Conservation (phyloP, 1,284 basidiomycete species). For the Apiotrichum gamsii region DNA sequence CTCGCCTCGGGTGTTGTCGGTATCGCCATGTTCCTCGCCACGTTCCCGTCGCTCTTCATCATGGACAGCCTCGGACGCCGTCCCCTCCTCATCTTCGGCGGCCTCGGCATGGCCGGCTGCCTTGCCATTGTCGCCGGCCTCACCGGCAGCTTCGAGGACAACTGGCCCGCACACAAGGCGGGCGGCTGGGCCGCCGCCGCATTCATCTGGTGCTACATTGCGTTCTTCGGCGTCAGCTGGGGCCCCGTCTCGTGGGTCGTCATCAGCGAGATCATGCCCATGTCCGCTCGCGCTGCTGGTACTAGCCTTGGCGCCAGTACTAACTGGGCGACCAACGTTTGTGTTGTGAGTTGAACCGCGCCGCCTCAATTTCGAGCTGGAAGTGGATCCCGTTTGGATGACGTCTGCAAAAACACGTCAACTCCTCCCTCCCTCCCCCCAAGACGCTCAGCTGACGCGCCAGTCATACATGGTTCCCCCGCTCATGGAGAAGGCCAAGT, state of each 20-base stretch:
- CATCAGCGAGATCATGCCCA: slow-evolving; percentile 21
- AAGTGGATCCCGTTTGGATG: too few species aligned
- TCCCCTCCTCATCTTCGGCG: slow-evolving; percentile 22
- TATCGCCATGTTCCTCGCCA: slow-evolving; percentile 35
- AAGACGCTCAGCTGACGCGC: too few species aligned
- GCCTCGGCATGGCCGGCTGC: slow-evolving; percentile 21
- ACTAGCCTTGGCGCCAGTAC: slow-evolving; percentile 17
- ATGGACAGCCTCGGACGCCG: slow-evolving; percentile 30
- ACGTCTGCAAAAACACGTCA: too few species aligned
- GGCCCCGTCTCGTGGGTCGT: slow-evolving; percentile 21
- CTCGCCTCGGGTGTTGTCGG: slow-evolving; percentile 43
- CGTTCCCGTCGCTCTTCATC: slow-evolving; percentile 29
- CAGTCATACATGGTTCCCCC: slow-evolving; percentile 11
- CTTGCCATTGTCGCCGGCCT: slow-evolving; percentile 22
- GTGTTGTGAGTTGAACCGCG: too few species aligned
- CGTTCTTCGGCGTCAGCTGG: slow-evolving; percentile 17
- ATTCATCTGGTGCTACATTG: slow-evolving; percentile 24
- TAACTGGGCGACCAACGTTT: slow-evolving; percentile 25
- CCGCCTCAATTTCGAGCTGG: too few species aligned
- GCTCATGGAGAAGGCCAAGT: slow-evolving; percentile 17
- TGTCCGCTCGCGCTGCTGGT: slow-evolving; percentile 16
- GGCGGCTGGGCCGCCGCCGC: slow-evolving; percentile 18
- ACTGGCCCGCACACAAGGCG: slow-evolving; percentile 5
- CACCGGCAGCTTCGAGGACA: slow-evolving; percentile 10
- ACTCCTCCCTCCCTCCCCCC: too few species aligned